Evolutionary conservation across 1,284 basidiomycete genomes (phyloP).

Genomic region (Rhizopogon parksii): DNA sequence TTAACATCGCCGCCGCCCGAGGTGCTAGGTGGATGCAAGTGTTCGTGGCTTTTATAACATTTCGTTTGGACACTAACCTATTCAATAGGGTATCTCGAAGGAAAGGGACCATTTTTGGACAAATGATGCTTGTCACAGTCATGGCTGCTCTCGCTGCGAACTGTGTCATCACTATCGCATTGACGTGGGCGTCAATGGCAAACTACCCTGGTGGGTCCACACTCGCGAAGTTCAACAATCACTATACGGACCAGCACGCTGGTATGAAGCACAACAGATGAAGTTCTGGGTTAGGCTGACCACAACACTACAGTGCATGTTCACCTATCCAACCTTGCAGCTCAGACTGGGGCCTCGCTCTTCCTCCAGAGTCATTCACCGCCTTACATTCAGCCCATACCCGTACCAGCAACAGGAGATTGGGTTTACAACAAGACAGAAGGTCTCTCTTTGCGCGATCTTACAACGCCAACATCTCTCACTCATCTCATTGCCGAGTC

Average conservation of each 20-base stretch:
- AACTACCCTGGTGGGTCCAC: conserved; percentile 94
- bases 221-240: conserved; percentile 54
- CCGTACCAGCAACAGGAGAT: conserved; percentile 7
- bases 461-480: conserved; percentile 36
- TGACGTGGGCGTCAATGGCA: conserved; percentile 52
- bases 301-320: conserved; percentile 41
- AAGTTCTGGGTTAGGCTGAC: background rate
- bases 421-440: conserved; percentile 83
- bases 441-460: conserved; percentile 35
- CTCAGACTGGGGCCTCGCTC: conserved; percentile 87
- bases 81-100: conserved; percentile 36
- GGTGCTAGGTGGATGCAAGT: conserved; percentile 58
- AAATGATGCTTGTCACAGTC: conserved; percentile 38
- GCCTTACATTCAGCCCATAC: conserved; percentile 34
- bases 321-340: conserved; percentile 77
- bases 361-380: conserved; percentile 72
- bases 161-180: conserved; percentile 41
- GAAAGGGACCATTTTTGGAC: conserved; percentile 39
- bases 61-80: background rate
- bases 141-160: conserved; percentile 48
- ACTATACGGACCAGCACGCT: conserved; percentile 27
- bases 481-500: conserved; percentile 55
- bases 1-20: conserved; percentile 76
- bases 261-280: background rate
- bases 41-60: background rate